These are phyloP conservation scores for Microdochium trichocladiopsis DNA, from an alignment of 2,329 filamentous ascomycete species.

Conservation along the genomic window DNA sequence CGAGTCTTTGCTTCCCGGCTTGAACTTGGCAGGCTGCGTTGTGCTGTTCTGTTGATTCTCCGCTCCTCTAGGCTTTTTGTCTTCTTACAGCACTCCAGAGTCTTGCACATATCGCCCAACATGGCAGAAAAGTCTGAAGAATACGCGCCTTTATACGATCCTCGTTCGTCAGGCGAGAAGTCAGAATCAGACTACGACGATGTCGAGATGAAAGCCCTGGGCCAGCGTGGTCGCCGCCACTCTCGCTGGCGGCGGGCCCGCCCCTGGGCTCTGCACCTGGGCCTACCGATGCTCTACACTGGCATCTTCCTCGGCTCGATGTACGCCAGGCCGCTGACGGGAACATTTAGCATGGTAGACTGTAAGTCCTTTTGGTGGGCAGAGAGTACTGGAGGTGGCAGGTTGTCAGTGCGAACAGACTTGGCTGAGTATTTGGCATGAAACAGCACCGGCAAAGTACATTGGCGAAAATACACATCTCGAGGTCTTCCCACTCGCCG, in stretches of 20 bases:
- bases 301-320: background rate
- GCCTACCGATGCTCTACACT: background rate
- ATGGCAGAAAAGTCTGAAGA: background rate
- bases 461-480: background rate
- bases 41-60: no score
- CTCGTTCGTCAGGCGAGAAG: background rate
- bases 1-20: no score
- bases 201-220: background rate
- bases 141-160: background rate
- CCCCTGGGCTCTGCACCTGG: background rate
- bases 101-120: no score
- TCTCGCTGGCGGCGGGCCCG: background rate
- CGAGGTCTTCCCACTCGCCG: background rate
- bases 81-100: no score
- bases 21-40: no score
- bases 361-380: background rate
- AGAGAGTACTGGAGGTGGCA: no score
- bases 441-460: background rate
- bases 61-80: no score
- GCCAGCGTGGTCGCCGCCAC: background rate
- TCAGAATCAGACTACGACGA: background rate
- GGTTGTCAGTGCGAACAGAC: no score
- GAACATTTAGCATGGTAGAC: background rate
- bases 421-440: background rate
- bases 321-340: background rate